Conservation (phyloP, 306 rosid genomes). For the Quercus glauca region DNA sequence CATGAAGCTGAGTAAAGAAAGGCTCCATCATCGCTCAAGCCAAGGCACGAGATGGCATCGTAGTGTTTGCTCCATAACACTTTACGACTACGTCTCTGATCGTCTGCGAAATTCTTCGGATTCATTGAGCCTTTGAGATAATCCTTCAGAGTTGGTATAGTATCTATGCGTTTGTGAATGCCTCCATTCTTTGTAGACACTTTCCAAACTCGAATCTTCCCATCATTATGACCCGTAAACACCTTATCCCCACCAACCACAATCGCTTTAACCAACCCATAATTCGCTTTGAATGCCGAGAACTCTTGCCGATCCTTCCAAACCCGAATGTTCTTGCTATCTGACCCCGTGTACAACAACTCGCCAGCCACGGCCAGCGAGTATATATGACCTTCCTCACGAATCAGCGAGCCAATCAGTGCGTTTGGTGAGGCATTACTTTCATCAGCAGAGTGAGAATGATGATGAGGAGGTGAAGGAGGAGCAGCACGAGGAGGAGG, state of each 20-base stretch:
- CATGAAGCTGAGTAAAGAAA: conserved; percentile 82
- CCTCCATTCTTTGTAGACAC: conserved; percentile 35
- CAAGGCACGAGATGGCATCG: conserved; percentile 73
- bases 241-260: conserved; percentile 50
- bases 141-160: conserved; percentile 62
- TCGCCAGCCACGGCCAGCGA: conserved; percentile 74
- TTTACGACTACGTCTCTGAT: conserved; percentile 32
- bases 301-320: conserved; percentile 84
- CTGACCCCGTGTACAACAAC: conserved; percentile 78
- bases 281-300: conserved; percentile 63
- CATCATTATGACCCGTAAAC: conserved; percentile 89
- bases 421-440: conserved; percentile 19
- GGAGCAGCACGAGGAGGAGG: neutral
- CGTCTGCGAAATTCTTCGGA: conserved; percentile 80
- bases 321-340: conserved; percentile 85
- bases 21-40: conserved; percentile 56
- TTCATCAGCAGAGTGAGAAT: neutral
- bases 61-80: conserved; percentile 73
- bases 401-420: conserved; percentile 71
- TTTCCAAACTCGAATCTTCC: conserved; percentile 81
- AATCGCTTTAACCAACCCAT: conserved; percentile 81
- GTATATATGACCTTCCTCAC: conserved; percentile 91
- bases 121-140: conserved; percentile 65
- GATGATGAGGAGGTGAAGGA: neutral
- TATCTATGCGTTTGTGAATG: conserved; percentile 53